Base-by-base conservation (phyloP, 495 filamentous ascomycete genomes). In the Aspergillus carlsbadensis region DNA sequence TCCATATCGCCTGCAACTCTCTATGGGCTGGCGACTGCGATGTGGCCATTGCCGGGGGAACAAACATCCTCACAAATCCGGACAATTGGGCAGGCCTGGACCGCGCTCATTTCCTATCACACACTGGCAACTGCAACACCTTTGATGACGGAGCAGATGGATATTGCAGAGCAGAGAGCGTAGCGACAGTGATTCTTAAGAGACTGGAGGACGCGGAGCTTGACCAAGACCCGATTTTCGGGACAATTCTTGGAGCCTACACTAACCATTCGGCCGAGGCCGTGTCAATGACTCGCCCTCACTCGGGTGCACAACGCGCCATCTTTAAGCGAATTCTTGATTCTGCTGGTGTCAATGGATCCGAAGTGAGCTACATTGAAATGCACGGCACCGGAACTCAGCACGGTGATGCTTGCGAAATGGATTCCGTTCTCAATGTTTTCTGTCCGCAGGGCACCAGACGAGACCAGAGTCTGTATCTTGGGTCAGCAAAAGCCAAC, bases 1-100 rank as follows among this genome's bases (percentile, higher is more conserved):
- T 96, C 53, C 87, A 93, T 56, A 77, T 92, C 2, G 91, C 91
- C 6, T 92, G 91, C 68, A 88, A 85, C 21, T 81, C 90, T 0
- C 76, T 96, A 1, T 88, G 87, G 81, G 80, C 80, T 2, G 85
- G 87, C 41, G 88, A 95, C 61, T 92, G 89, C 65, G 87, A 96
- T 65, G 90, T 89, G 36, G 91, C 90, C 3, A 79, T 92, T 7
- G 88, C 88, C 37, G 92, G 92, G 53, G 92, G 92, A 57, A 78
- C 88, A 18, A 94, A 90, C 52, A 74, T 85, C 10, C 73, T 92
- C 73, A 92, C 87, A n/a, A 92, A 89, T 67, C 85, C 90, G 1
- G 90, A 95, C 70, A 88, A 87, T 75, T 90, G 89, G 69, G 77
- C 87, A 29, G 91, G 90, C 53, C 81, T 96, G 33, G 88, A 85